Base-by-base conservation (phyloP, 257 asterid genomes). In the Lycium ferocissimum region DNA sequence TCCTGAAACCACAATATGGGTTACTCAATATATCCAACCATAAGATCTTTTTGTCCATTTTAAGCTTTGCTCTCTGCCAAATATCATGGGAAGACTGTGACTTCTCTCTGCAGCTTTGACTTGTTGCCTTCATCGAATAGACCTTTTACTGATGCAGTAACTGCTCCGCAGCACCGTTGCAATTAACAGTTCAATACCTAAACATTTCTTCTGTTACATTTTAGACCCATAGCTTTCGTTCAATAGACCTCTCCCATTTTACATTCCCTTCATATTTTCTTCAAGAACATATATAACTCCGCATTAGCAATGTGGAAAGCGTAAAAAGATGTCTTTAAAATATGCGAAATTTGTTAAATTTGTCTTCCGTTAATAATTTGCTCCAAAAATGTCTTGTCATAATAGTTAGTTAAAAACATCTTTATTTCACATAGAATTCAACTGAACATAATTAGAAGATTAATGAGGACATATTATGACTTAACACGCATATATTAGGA, bases 31-130 rank as follows among this genome's bases (percentile, higher is more conserved):
- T 35, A 35, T 67, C 75, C 10, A 35, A 35, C 6, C 7, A 35
- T 35, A 7, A 67, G 75, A 67, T 67, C 5, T 67, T 35, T 35
- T 67, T 67, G 75, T 67, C 75, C 75, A 67, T 35, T 67, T 37
- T 38, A 70, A 38, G 79, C 79, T 40, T 9, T 17, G 54, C 33
- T 70, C 33, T 37, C 54, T 70, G 26, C 80, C 57, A 18, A 40
- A 71, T 40, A 40, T 17, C 4, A 40, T 40, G 3, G 45, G 6
- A 2, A 40, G 45, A 40, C 45, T 40, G 45, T 40, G 0, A 12
- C 45, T 40, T 40, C 0, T 40, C 45, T 40, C 0, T 40, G 45
- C 62, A 13, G 8, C 63, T 76, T 76, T 76, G 63, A 76, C 47
- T 76, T 3, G 81, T 51, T 51, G 63, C 63, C 43, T 76, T 76